Percentiles rank a stretch among this genome's conserved stretches.
These are phyloP conservation scores for Seiridium unicorne DNA, from an alignment of 2,329 filamentous ascomycete genomes.

Conservation along the genomic window DNA sequence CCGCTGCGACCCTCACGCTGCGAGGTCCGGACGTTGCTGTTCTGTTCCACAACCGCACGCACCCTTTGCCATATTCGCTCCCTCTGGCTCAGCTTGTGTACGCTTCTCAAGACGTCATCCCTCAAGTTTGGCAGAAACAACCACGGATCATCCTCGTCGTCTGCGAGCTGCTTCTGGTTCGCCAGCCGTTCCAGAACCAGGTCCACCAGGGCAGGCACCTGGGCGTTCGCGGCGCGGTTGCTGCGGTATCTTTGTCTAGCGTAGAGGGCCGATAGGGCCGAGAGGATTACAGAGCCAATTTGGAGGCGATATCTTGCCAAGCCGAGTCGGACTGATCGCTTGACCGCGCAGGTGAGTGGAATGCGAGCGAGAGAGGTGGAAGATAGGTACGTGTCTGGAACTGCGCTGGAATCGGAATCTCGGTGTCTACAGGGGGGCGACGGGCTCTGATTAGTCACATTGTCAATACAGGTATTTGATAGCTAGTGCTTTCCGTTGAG, in stretches of 20 bases:
- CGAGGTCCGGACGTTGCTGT: slow-evolving; percentile 81
- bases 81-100: slow-evolving; percentile 74
- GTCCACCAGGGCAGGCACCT: slow-evolving; percentile 80
- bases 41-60: slow-evolving; percentile 81
- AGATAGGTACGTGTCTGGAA: slow-evolving; percentile 65
- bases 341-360: slow-evolving; percentile 80
- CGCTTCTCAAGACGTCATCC: slow-evolving; percentile 82
- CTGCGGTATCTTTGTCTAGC: slow-evolving; percentile 61
- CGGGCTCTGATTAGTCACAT: slow-evolving; percentile 82
- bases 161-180: slow-evolving; percentile 74
- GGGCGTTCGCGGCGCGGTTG: slow-evolving; percentile 63
- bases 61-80: slow-evolving; percentile 85
- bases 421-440: slow-evolving; percentile 69
- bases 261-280: slow-evolving; percentile 56
- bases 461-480: slow-evolving; percentile 44
- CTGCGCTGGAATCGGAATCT: slow-evolving; percentile 51
- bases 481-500: slow-evolving; percentile 1
- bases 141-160: slow-evolving; percentile 69
- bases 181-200: slow-evolving; percentile 82
- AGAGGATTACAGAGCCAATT: slow-evolving; percentile 65
- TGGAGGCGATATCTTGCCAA: slow-evolving; percentile 85
- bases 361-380: slow-evolving; percentile 89
- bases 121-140: slow-evolving; percentile 85
- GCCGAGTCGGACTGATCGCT: slow-evolving; percentile 73
- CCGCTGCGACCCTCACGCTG: slow-evolving; percentile 67